Percentiles rank a stretch among this genome's conserved stretches.
Conservation (phyloP, 108 stramenopile species). For the Discostella pseudostelligera region DNA sequence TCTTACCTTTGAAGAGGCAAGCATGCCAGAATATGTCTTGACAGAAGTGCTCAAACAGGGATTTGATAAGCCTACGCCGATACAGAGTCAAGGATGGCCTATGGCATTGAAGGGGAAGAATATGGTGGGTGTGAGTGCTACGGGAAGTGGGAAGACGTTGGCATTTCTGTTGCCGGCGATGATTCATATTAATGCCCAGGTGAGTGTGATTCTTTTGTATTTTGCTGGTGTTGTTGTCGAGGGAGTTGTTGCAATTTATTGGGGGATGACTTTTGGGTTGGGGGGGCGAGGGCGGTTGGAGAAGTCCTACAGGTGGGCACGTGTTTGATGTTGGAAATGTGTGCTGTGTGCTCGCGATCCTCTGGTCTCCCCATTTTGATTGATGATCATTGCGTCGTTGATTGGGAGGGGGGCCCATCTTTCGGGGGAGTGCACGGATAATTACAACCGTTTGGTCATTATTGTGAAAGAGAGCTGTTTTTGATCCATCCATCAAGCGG, state of each 20-base stretch:
- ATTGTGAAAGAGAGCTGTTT: not conserved
- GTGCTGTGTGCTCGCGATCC: too few relatives aligned
- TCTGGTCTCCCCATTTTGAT: too few relatives aligned
- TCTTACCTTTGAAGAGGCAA: slow-evolving; percentile 92
- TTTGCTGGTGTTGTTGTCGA: slow-evolving; percentile 5
- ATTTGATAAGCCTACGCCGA: slow-evolving; percentile 95
- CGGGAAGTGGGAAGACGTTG: slow-evolving; percentile 94
- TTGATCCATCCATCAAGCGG: too few relatives aligned
- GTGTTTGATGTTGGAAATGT: not conserved
- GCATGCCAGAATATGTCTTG: slow-evolving; percentile 95
- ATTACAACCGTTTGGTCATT: too few relatives aligned
- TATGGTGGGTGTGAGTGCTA: slow-evolving; percentile 95
- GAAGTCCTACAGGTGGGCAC: not conserved
- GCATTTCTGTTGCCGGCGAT: slow-evolving; percentile 99
- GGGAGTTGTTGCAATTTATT: slow-evolving; percentile 7
- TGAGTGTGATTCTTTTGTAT: slow-evolving; percentile 47
- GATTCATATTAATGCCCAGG: slow-evolving; percentile 99
- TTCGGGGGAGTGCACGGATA: too few relatives aligned
- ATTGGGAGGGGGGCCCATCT: too few relatives aligned
- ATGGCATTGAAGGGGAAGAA: slow-evolving; percentile 97
- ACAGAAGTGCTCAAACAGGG: slow-evolving; percentile 94
- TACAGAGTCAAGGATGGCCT: slow-evolving; percentile 99
- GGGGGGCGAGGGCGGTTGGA: slow-evolving; percentile 12
- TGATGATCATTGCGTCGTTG: too few relatives aligned
- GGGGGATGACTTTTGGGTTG: not conserved